phyloP scores from a whole-genome alignment of 2,329 filamentous ascomycete species.

The Sarocladiaceae sp. region DNA sequence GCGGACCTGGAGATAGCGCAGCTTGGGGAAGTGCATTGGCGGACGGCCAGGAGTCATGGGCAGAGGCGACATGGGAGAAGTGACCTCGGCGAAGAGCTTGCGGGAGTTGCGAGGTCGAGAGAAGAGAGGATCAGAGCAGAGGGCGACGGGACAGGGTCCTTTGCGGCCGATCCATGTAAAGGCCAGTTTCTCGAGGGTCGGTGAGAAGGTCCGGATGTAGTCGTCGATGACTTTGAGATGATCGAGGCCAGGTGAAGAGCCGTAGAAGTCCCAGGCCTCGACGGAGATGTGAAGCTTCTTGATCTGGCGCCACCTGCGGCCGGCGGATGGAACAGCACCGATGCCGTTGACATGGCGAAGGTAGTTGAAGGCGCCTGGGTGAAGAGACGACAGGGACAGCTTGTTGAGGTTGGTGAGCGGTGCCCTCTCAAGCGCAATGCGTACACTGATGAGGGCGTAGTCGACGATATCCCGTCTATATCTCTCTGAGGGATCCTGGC shows the following conservation, averaged over 20 bases:
- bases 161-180: conserved; percentile 75
- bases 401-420: conserved; percentile 59
- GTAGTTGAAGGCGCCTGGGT: conserved; percentile 70
- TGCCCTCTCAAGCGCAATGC: conserved; percentile 73
- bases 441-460: conserved; percentile 81
- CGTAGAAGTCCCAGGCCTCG: conserved; percentile 61
- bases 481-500: conserved; percentile 60
- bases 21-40: conserved; percentile 58
- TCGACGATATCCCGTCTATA: conserved; percentile 76
- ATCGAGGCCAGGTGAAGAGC: conserved; percentile 52
- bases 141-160: conserved; percentile 67
- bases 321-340: conserved; percentile 65
- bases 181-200: conserved; percentile 59
- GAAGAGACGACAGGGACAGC: conserved; percentile 66
- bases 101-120: conserved; percentile 39
- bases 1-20: conserved; percentile 63
- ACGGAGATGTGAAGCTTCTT: conserved; percentile 65
- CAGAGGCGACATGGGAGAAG: conserved; percentile 57
- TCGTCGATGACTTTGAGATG: conserved; percentile 75
- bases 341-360: conserved; percentile 69
- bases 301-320: conserved; percentile 72
- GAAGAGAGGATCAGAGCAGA: conserved; percentile 66
- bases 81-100: conserved; percentile 60
- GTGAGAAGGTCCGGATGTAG: conserved; percentile 66
- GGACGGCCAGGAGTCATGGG: conserved; percentile 45